Evolutionary conservation across 2,329 filamentous ascomycete species (phyloP), one percentile per base, ranked within the genome.

Genomic region (Zasmidium cellare): DNA sequence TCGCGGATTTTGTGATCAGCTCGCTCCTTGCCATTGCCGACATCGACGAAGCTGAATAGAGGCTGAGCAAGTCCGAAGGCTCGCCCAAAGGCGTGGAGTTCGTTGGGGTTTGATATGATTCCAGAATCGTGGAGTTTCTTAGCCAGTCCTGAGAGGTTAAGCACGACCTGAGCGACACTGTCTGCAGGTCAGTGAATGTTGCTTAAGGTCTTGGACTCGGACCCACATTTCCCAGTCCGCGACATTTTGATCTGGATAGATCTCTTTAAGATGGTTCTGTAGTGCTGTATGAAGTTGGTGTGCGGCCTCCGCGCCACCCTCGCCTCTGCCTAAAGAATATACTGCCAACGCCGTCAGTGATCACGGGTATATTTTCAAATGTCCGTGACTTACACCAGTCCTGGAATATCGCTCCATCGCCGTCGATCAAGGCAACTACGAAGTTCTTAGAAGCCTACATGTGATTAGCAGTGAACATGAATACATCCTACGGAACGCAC

Each of bases 221-320:
- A 53, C 59, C 48, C 22, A 57, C 59, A 80, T 71, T 31, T 73
- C 71, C 76, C 77, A 80, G 53, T 74, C 72, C 28, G 70, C 69
- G 6, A 75, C 72, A 53, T 67, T 69, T 46, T 63, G 55, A 25
- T 76, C 74, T 18, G 66, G 72, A 67, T 79, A 77, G 20, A 74
- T 63, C 18, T 68, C 64, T 25, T 73, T 70, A 58, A 81, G 69
- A 58, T 80, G 74, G 7, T 74, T 66, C 38, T 71, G 75, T 52
- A 81, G 75, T 52, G 74, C 73, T 46, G 72, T 66, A 55, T 77
- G 65, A 2, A 81, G 69, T 47, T 69, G 70, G 54, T 77, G 75
- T 9, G 79, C 79, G 46, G 77, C 77, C 52, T 80, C 77, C 3
- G 77, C 77, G 2, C 79, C 79, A 35, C 79, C 79, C 45, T 78